These are phyloP conservation scores for Turritis glabra DNA, from an alignment of 345 rosid genomes.

Conservation along the genomic window DNA sequence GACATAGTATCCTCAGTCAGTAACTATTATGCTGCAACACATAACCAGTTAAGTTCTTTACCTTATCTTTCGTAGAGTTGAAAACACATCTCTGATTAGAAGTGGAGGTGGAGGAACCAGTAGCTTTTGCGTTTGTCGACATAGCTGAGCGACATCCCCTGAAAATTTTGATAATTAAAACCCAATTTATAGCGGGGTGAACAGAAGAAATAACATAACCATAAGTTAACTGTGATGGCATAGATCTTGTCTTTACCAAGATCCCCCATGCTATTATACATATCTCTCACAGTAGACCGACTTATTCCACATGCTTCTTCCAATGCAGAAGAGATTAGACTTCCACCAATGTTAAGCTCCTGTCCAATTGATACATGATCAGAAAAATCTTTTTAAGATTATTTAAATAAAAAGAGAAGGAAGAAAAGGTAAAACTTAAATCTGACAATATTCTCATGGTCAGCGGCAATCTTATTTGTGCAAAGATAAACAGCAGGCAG, in stretches of 20 bases:
- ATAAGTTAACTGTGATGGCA: background rate
- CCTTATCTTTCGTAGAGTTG: slow-evolving; percentile 74
- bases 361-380: slow-evolving; percentile 38
- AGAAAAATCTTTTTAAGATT: background rate
- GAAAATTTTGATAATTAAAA: slow-evolving; percentile 18
- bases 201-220: slow-evolving; percentile 4
- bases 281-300: slow-evolving; percentile 65
- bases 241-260: slow-evolving; percentile 58
- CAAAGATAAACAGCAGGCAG: slow-evolving; percentile 83
- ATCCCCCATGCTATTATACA: slow-evolving; percentile 80
- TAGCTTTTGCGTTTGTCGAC: slow-evolving; percentile 79
- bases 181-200: slow-evolving; percentile 1
- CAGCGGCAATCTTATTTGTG: slow-evolving; percentile 84
- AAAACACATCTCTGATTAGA: slow-evolving; percentile 67
- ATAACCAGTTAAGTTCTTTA: slow-evolving; percentile 33
- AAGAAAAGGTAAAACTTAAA: slow-evolving; percentile 25
- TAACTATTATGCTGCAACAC: background rate
- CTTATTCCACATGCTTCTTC: slow-evolving; percentile 88
- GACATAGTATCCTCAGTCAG: background rate
- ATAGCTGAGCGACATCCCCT: slow-evolving; percentile 94
- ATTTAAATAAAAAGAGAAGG: background rate
- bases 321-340: slow-evolving; percentile 73
- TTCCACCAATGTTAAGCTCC: slow-evolving; percentile 88
- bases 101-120: slow-evolving; percentile 76
- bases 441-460: slow-evolving; percentile 77